A percentile compares a stretch with the other conserved stretches of the same genome.
These are phyloP conservation scores for Yamadazyma oceani DNA, from an alignment of 1,139 yeast species.

Conservation along the genomic window DNA sequence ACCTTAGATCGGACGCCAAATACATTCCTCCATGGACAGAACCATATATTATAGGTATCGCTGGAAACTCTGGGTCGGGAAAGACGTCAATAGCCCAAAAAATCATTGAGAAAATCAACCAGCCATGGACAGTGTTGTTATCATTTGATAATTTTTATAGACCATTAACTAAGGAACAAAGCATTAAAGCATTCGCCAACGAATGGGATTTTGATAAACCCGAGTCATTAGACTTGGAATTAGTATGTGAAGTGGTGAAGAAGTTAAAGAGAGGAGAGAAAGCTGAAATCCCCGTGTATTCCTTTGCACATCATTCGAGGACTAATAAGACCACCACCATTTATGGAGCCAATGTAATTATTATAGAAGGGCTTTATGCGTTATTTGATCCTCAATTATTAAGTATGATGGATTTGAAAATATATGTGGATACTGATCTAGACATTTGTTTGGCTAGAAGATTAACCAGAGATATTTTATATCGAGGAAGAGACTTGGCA, in stretches of 20 bases:
- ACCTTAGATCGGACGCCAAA: constrained; percentile 13
- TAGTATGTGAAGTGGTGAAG: constrained; percentile 61
- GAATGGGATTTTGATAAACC: constrained; percentile 90
- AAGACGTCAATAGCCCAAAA: constrained; percentile 89
- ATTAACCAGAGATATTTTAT: constrained; percentile 78
- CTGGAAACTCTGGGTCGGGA: constrained; percentile 95
- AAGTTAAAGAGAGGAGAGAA: constrained; percentile 57
- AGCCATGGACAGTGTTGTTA: constrained; percentile 94
- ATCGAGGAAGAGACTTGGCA: constrained; percentile 78
- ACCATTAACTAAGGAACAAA: constrained; percentile 63
- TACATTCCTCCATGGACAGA: constrained; percentile 95
- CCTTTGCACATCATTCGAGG: constrained; percentile 73
- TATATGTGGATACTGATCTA: constrained; percentile 90
- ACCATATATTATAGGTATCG: constrained; percentile 92
- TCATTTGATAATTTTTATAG: constrained; percentile 90
- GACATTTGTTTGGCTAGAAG: constrained; percentile 91
- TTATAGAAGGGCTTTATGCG: constrained; percentile 89
- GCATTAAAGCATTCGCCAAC: constrained; percentile 58
- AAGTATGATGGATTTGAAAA: constrained; percentile 78
- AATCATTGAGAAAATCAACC: constrained; percentile 75
- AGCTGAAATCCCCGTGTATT: constrained; percentile 82
- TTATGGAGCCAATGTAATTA: constrained; percentile 94
- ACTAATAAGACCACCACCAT: constrained; percentile 68
- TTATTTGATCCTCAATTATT: constrained; percentile 68
- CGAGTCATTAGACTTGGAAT: constrained; percentile 73